phyloP scores from a whole-genome alignment of 2,329 filamentous ascomycete genomes.

The Fusarium siculi region DNA sequence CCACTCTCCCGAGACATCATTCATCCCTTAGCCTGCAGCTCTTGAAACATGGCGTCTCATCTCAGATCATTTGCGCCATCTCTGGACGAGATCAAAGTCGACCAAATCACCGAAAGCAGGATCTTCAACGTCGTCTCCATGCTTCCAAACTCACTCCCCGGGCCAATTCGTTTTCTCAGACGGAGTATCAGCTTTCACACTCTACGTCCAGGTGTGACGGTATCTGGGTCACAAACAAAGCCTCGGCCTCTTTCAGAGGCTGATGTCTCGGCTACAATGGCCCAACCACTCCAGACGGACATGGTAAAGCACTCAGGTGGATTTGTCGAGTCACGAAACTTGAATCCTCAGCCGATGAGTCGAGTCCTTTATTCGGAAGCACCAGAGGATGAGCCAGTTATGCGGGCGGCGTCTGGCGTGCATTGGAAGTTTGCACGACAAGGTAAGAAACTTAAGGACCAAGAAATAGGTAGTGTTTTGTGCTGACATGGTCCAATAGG shows the following conservation, averaged over 20 bases:
- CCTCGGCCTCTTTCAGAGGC: conserved; percentile 36
- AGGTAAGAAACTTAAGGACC: conserved; percentile 34
- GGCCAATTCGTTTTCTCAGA: conserved; percentile 61
- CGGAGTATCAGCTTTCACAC: conserved; percentile 51
- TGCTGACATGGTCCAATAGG: conserved; percentile 34
- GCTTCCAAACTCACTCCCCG: conserved; percentile 62
- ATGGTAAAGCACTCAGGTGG: conserved; percentile 19
- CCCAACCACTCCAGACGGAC: conserved; percentile 22
- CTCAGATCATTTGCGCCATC: conserved; percentile 32
- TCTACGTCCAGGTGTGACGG: conserved; percentile 26
- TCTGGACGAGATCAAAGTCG: conserved; percentile 46
- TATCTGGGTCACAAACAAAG: conserved; percentile 25
- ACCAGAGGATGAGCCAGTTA: conserved; percentile 29
- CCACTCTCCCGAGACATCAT: not conserved
- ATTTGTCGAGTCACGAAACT: conserved; percentile 10
- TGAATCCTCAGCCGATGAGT: conserved; percentile 34
- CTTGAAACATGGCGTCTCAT: conserved; percentile 28
- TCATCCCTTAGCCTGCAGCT: not conserved
- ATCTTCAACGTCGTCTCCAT: conserved; percentile 64
- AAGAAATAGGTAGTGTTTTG: not conserved
- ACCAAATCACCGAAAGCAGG: conserved; percentile 48
- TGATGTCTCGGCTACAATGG: conserved; percentile 19
- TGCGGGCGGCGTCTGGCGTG: conserved; percentile 46
- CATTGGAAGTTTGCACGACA: conserved; percentile 50
- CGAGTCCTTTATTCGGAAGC: conserved; percentile 42